Evolutionary conservation across 306 rosid genomes (phyloP).

Genomic region (Cajanus cajan): DNA sequence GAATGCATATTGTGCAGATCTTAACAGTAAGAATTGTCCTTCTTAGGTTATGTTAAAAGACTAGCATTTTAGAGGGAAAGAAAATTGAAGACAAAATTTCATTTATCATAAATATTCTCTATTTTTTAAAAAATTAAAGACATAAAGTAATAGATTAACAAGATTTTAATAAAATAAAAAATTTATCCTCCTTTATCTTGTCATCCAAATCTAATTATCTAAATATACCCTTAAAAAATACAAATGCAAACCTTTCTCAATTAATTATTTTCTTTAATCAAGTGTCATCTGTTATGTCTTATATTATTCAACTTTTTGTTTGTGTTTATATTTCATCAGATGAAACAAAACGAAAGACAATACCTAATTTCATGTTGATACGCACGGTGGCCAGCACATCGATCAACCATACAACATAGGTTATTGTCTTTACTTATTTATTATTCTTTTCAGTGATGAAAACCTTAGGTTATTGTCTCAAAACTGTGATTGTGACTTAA

Average conservation of each 20-base stretch:
- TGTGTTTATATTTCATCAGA: conserved; percentile 2
- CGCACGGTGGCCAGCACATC: conserved; percentile 15
- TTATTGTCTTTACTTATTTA: background rate
- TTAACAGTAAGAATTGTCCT: background rate
- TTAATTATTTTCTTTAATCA: background rate
- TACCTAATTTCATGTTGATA: conserved; percentile 14
- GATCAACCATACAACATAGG: background rate
- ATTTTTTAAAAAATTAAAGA: background rate
- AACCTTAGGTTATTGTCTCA: background rate
- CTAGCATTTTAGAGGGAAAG: background rate
- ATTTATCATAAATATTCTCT: background rate
- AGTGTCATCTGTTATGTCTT: background rate
- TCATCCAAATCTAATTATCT: background rate
- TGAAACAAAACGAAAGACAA: background rate
- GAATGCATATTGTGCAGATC: background rate
- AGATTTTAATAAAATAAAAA: background rate
- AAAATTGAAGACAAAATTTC: background rate
- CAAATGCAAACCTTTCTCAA: background rate
- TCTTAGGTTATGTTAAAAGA: background rate
- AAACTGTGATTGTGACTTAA: conserved; percentile 1
- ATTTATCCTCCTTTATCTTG: background rate
- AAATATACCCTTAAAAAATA: background rate
- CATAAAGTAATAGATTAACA: background rate
- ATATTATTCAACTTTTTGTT: background rate
- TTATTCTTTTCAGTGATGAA: too few species aligned